Evolutionary conservation across 2,329 filamentous ascomycete species (phyloP), one percentile per base, ranked within the genome.

Genomic region (Westerdykella ornata): DNA sequence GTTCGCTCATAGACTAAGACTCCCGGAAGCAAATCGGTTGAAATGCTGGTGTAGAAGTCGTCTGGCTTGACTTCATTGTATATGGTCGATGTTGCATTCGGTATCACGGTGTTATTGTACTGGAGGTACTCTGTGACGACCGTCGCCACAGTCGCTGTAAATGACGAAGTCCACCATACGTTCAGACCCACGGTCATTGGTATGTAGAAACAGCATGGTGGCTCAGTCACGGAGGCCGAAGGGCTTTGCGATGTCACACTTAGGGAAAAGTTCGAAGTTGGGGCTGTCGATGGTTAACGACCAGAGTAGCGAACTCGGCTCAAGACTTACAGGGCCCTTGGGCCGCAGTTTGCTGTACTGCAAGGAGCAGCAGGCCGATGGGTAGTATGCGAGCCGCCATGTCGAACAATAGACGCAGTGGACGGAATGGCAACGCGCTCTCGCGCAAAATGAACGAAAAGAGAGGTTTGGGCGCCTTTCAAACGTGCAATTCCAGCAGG

Each of bases 101-200:
- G 33, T 15, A 44, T 37, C 2, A 35, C 19, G 7, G 42, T 44
- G 12, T 44, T 44, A 32, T 44, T 44, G 29, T 44, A 44, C 16
- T 44, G 37, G 18, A 36, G 31, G 15, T 36, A 32, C 30, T 44
- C 37, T 32, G 42, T 44, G 13, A 44, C 8, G 14, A 44, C 37
- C 4, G 42, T 44, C 2, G 42, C 42, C 2, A 32, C 37, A 2
- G 42, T 44, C 17, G 38, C 37, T 4, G 42, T 37, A 3, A 44
- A 15, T 16, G 32, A 28, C 14, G 30, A 13, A 16, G 30, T 44
- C 42, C 42, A 44, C 42, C 42, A 44, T 20, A 40, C 31, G 17
- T 44, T 44, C 3, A 44, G 33, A 13, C 42, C 42, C 17, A 39
- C 42, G 26, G 17, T 22, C 18, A 36, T 22, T 12, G 38, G 19